phyloP scores from a whole-genome alignment of 345 rosid genomes.

The Sonneratia alba region DNA sequence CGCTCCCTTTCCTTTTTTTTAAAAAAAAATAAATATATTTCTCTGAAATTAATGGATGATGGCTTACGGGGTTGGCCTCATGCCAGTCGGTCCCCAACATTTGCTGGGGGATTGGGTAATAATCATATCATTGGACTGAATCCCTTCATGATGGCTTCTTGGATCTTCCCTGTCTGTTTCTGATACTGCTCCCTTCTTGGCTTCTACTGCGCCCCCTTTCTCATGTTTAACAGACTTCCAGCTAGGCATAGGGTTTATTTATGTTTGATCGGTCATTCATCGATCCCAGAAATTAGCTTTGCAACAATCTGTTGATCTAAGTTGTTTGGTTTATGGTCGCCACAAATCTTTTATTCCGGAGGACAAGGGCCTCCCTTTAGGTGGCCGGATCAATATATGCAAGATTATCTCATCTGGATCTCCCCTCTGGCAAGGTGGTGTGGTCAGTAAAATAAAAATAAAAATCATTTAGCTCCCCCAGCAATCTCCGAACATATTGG shows the following conservation, averaged over 20 bases:
- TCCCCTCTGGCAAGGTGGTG: too few relatives aligned
- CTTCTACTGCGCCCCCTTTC: slow-evolving; percentile 1
- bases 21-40: slow-evolving; percentile 3
- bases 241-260: slow-evolving; percentile 18
- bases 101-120: slow-evolving; percentile 7
- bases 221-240: neutral
- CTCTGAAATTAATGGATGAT: slow-evolving; percentile 27
- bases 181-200: slow-evolving; percentile 12
- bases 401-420: too few relatives aligned
- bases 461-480: too few relatives aligned
- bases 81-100: slow-evolving; percentile 22
- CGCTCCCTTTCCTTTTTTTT: slow-evolving; percentile 5
- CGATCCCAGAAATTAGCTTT: neutral
- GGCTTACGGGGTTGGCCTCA: slow-evolving; percentile 10
- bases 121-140: slow-evolving; percentile 22
- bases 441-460: too few relatives aligned
- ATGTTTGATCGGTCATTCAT: neutral
- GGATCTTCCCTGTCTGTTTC: slow-evolving; percentile 38
- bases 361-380: too few relatives aligned
- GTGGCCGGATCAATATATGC: too few relatives aligned
- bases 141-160: slow-evolving; percentile 30
- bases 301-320: neutral
- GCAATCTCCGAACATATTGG: too few relatives aligned
- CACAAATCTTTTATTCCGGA: neutral
- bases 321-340: neutral